Conservation (phyloP, 306 rosid species). For the Malus asiatica region DNA sequence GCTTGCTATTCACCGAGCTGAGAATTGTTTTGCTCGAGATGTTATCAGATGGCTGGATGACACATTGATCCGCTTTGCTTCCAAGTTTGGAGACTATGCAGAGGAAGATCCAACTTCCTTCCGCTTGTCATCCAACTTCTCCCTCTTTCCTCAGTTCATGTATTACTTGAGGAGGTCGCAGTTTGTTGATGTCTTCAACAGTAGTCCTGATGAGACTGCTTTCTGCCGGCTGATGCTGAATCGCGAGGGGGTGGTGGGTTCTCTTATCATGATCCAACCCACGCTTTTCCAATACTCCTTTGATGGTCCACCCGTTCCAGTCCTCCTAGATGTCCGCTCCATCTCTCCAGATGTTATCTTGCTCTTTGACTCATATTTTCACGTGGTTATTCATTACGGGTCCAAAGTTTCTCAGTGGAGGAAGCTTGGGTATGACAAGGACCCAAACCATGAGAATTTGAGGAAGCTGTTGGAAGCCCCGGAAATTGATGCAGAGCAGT, state of each 20-base stretch:
- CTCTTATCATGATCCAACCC: conserved; percentile 92
- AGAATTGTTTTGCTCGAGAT: neutral
- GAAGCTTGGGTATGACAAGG: conserved; percentile 76
- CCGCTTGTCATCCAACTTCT: neutral
- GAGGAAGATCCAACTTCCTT: neutral
- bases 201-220: neutral
- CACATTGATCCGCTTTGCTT: neutral
- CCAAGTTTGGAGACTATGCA: neutral
- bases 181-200: neutral
- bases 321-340: conserved; percentile 72
- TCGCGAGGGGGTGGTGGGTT: conserved; percentile 76
- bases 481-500: conserved; percentile 66
- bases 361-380: conserved; percentile 83
- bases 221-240: conserved; percentile 59
- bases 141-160: neutral
- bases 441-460: conserved; percentile 72
- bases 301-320: conserved; percentile 87
- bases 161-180: neutral
- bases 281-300: conserved; percentile 78
- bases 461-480: conserved; percentile 83
- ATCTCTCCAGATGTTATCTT: conserved; percentile 68
- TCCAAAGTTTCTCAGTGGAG: conserved; percentile 79
- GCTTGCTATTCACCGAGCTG: neutral
- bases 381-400: conserved; percentile 78
- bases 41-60: neutral